These are phyloP conservation scores for Piloderma croceum DNA, from an alignment of 768 basidiomycete genomes.

Conservation along the genomic window DNA sequence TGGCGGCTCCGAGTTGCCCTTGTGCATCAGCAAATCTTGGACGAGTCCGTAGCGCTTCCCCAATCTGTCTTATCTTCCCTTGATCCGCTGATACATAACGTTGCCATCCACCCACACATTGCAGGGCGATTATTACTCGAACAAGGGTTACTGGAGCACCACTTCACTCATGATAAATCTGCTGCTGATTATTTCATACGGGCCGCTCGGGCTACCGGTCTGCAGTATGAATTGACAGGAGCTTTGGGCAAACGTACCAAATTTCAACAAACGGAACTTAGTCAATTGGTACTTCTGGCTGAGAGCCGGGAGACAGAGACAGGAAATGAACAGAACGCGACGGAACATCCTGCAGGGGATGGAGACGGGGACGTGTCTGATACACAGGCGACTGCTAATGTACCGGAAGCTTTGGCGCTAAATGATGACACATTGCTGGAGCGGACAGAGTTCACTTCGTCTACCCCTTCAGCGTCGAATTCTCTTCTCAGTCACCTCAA, in stretches of 20 bases:
- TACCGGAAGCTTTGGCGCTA: constrained; percentile 78
- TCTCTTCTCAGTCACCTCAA: constrained; percentile 65
- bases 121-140: constrained; percentile 67
- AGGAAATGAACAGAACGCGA: constrained; percentile 11
- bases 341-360: not conserved
- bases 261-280: constrained; percentile 79
- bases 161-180: constrained; percentile 65
- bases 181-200: constrained; percentile 74
- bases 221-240: constrained; percentile 89
- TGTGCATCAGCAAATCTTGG: constrained; percentile 76
- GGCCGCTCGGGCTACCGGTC: constrained; percentile 69
- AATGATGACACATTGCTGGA: constrained; percentile 98
- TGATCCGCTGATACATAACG: constrained; percentile 33
- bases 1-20: constrained; percentile 76
- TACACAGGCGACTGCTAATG: constrained; percentile 13
- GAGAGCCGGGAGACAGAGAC: constrained; percentile 50
- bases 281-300: constrained; percentile 92
- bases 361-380: constrained; percentile 9
- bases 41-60: constrained; percentile 69
- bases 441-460: constrained; percentile 85
- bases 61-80: constrained; percentile 36
- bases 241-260: constrained; percentile 91
- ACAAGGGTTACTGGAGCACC: constrained; percentile 72
- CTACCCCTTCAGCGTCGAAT: constrained; percentile 40
- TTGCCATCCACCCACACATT: constrained; percentile 56